Evolutionary conservation across 257 asterid species (phyloP), one percentile per base, ranked within the genome.

Genomic region (Salvia rosmarinus): DNA sequence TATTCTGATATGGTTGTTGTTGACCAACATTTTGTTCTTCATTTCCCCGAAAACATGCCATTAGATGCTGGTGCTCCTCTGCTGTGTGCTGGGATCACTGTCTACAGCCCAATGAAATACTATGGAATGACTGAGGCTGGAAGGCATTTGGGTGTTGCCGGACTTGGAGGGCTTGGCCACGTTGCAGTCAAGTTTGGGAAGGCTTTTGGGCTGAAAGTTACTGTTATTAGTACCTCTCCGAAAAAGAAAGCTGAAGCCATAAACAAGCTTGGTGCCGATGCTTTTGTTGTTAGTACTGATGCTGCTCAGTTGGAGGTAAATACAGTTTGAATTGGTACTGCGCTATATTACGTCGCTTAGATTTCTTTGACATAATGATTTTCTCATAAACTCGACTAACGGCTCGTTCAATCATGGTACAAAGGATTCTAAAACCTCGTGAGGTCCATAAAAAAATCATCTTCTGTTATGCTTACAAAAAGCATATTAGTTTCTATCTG

Each of bases 161-260:
- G 96, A 55, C 85, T 89, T 2, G 94, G 94, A 17, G 94, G 96
- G 2, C 86, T 87, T 43, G 96, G 94, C 66, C 96, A 89, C 60
- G 76, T 87, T 68, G 94, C 94, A 10, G 90, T 89, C 16, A 87
- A 89, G 65, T 57, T 89, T 21, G 96, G 86, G 21, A 89, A 89
- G 82, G 96, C 89, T 17, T 85, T 89, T 44, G 96, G 96, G 68
- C 56, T 80, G 69, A 82, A 82, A 67, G 91, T 89, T 58, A 87
- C 88, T 25, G 91, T 89, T 8, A 85, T 87, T 54, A 89, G 96
- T 67, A 82, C 82, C n/a, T 82, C 91, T 2, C 84, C 82, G 0
- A 56, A 66, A 9, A 87, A 89, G 67, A 77, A 84, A 63, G 72
- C 37, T 13, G 96, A 85, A 61, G 94, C 94, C 42, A 69, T 82